Evolutionary conservation across 2,329 filamentous ascomycete genomes (phyloP).

Genomic region (Penicillium sp.): DNA sequence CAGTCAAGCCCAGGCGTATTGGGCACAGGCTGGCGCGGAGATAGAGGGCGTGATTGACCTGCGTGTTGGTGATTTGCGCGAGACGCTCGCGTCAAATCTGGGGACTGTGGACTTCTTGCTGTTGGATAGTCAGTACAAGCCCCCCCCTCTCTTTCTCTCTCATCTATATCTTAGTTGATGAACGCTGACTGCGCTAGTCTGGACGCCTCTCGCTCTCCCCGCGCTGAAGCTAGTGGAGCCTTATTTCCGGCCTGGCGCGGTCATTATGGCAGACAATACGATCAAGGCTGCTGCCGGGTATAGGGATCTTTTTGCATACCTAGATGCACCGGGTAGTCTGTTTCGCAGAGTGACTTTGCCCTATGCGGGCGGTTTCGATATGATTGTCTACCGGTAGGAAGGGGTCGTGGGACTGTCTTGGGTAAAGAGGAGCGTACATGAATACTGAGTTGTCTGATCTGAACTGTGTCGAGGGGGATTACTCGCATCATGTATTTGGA

Average conservation of each 20-base stretch:
- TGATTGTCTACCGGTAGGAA: conserved; percentile 21
- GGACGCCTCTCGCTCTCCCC: conserved; percentile 55
- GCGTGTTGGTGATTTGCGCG: conserved; percentile 55
- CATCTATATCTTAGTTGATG: neutral
- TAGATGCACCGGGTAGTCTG: conserved; percentile 17
- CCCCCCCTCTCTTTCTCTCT: neutral
- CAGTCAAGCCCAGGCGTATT: conserved; percentile 51
- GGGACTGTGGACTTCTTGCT: conserved; percentile 56
- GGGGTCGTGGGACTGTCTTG: too few relatives aligned
- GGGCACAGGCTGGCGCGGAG: conserved; percentile 51
- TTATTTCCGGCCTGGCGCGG: conserved; percentile 13
- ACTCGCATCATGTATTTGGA: too few relatives aligned
- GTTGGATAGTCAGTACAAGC: conserved; percentile 57
- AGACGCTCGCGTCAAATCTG: conserved; percentile 54
- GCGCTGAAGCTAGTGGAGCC: conserved; percentile 18
- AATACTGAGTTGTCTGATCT: too few relatives aligned
- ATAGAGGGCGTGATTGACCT: conserved; percentile 55
- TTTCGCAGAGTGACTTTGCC: conserved; percentile 21
- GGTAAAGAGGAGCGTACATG: too few relatives aligned
- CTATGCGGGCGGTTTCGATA: conserved; percentile 18
- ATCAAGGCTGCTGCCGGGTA: conserved; percentile 11
- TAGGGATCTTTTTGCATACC: conserved; percentile 17
- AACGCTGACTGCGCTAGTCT: conserved; percentile 44
- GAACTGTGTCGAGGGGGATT: too few relatives aligned
- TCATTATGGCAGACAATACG: conserved; percentile 21